Evolutionary conservation across 331 rosid species (phyloP), one percentile per base, ranked within the genome.

Genomic region (Spiraea crenata): DNA sequence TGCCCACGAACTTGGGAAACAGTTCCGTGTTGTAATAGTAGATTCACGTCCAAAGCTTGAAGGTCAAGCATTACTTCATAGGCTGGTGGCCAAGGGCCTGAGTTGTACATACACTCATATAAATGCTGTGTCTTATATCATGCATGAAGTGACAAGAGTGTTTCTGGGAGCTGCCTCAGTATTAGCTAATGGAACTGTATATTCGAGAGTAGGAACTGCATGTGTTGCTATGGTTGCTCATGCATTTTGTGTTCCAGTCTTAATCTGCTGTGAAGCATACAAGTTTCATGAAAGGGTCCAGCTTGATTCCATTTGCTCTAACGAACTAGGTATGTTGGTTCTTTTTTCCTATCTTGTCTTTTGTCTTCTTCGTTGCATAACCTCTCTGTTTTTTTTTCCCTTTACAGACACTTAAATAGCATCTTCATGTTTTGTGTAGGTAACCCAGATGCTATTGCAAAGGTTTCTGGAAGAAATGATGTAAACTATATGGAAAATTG

Each of bases 221-320:
- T 77, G 87, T 61, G 83, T 92, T 81, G 93, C 97, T 54, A 89
- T 92, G 96, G 96, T 92, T 61, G 97, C 96, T 70, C 81, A 92
- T 81, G 84, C 87, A 50, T 89, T 92, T 75, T 80, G 57, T 59
- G 86, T 89, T 78, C 97, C 97, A 7, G 97, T 89, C 61, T 78
- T 92, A 75, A 73, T 92, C 74, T 92, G 97, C 85, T 92, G 97
- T 48, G 97, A 92, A 85, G 89, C 96, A 34, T 92, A 87, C 69
- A 92, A 89, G 66, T 92, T 92, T 78, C 96, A 92, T 59, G 96
- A 92, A 81, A 85, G 97, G 77, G 97, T 92, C 63, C 97, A 85
- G 72, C 97, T 92, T 76, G 97, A 89, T 80, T 89, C 97, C 3
- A 84, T 92, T 67, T 89, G 97, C 77, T 92, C 81, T 62, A 92